phyloP scores from a whole-genome alignment of 495 filamentous ascomycete species.

The Penicillium bialowiezense region DNA sequence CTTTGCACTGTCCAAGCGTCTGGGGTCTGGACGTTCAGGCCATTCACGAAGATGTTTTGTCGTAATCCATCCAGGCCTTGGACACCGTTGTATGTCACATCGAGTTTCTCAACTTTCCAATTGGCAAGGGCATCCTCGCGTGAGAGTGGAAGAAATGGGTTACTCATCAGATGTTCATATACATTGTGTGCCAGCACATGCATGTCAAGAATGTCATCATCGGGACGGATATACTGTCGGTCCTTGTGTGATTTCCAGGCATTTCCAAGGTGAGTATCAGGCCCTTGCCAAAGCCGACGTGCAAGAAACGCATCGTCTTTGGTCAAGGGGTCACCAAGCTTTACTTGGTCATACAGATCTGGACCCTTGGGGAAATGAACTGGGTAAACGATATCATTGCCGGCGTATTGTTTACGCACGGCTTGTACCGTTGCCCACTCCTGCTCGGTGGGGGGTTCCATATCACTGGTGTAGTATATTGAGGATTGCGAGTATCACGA shows the following conservation, averaged over 20 bases:
- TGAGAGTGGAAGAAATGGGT: constrained; percentile 10
- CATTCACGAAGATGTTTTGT: background rate
- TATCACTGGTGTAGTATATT: background rate
- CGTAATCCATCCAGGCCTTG: background rate
- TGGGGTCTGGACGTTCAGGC: background rate
- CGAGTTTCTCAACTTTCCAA: background rate
- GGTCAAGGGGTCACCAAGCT: constrained; percentile 15
- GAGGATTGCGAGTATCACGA: no score
- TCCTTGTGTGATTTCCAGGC: constrained; percentile 2
- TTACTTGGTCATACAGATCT: constrained; percentile 14
- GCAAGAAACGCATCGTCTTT: constrained; percentile 21
- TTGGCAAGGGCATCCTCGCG: constrained; percentile 1
- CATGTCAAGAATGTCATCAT: background rate
- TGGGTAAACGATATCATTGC: constrained; percentile 3
- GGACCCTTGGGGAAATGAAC: constrained; percentile 20
- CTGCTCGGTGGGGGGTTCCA: no score
- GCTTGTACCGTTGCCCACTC: no score
- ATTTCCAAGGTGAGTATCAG: constrained; percentile 14
- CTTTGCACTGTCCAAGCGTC: background rate
- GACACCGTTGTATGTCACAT: background rate
- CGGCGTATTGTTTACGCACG: no score
- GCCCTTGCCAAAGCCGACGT: constrained; percentile 20
- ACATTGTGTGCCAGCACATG: constrained; percentile 21
- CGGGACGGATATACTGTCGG: constrained; percentile 5
- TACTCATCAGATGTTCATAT: constrained; percentile 22